phyloP scores from a whole-genome alignment of 306 rosid species.

The Dryas octopetala region DNA sequence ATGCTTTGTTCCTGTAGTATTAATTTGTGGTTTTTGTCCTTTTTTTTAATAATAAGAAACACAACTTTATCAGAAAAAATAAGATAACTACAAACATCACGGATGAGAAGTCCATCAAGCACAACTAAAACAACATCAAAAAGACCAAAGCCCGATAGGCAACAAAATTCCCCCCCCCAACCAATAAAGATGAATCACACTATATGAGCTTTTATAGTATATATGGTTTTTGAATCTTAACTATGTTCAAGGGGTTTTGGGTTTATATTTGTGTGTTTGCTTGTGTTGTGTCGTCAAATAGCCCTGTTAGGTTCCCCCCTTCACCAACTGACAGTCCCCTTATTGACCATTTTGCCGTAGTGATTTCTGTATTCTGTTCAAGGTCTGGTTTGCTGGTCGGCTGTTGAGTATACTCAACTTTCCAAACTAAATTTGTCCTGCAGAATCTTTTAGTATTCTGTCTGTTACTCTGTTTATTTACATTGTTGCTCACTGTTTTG shows the following conservation, averaged over 20 bases:
- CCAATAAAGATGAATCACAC: too few species aligned
- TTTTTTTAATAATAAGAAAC: too few species aligned
- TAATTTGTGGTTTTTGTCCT: background rate
- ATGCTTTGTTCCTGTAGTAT: background rate
- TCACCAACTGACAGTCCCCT: background rate
- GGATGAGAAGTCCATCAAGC: too few species aligned
- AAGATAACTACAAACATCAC: too few species aligned
- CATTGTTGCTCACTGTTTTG: background rate
- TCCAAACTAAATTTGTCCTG: background rate
- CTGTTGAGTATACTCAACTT: background rate
- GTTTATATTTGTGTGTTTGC: background rate
- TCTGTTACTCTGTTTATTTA: background rate
- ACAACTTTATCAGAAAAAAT: too few species aligned
- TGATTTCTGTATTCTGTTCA: background rate
- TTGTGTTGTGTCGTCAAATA: background rate
- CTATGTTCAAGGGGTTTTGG: background rate
- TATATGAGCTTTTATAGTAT: background rate
- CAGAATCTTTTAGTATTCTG: background rate
- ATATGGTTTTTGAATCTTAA: background rate
- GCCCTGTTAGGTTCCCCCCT: background rate
- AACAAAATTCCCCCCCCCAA: too few species aligned
- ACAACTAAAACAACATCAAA: too few species aligned
- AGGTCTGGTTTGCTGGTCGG: background rate
- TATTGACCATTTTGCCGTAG: slow-evolving; percentile 1
- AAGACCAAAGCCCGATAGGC: too few species aligned